phyloP scores from a whole-genome alignment of 2,329 filamentous ascomycete species.

The Alternaria alternata region DNA sequence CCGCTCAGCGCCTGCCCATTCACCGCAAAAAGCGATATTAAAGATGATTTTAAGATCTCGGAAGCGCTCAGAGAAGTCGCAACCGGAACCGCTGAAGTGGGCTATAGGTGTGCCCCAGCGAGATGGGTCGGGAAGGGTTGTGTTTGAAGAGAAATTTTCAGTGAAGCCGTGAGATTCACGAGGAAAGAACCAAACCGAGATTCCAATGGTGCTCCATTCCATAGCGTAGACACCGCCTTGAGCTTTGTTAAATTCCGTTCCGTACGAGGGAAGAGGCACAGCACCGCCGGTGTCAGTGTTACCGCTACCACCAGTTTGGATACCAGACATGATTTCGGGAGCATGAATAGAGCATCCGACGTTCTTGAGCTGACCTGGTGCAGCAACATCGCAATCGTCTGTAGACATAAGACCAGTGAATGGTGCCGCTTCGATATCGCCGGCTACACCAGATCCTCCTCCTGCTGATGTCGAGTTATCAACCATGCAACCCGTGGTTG shows the following conservation, averaged over 20 bases:
- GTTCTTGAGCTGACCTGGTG: constrained; percentile 35
- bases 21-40: constrained; percentile 62
- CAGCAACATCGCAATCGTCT: constrained; percentile 56
- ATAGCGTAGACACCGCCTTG: constrained; percentile 54
- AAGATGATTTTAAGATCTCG: constrained; percentile 51
- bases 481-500: constrained; percentile 33
- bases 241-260: constrained; percentile 42
- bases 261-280: constrained; percentile 41
- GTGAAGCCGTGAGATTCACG: constrained; percentile 18
- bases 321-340: neutral
- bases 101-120: constrained; percentile 42
- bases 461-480: constrained; percentile 21
- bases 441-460: neutral
- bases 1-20: constrained; percentile 69
- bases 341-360: constrained; percentile 43
- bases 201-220: constrained; percentile 47
- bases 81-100: constrained; percentile 50
- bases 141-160: constrained; percentile 4
- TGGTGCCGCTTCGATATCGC: neutral
- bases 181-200: constrained; percentile 56
- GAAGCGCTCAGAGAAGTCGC: constrained; percentile 57
- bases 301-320: neutral
- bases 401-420: constrained; percentile 58
- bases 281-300: neutral
- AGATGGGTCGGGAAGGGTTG: constrained; percentile 22